phyloP scores from a whole-genome alignment of 805 yeast species.

The Saturnispora quitensis region DNA sequence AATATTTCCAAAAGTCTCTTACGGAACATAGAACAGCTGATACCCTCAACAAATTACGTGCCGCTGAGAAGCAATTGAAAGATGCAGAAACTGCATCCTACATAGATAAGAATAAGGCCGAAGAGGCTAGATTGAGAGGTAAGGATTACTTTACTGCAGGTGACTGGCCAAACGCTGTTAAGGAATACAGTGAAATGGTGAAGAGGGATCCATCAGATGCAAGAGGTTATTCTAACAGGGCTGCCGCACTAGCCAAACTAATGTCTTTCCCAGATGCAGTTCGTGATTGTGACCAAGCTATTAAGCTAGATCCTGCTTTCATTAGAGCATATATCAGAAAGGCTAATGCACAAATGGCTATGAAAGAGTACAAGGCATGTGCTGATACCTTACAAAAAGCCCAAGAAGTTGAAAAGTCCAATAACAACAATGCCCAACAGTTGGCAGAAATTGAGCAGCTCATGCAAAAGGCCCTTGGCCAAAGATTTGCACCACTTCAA shows the following conservation, averaged over 20 bases:
- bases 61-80: constrained; percentile 80
- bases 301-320: constrained; percentile 78
- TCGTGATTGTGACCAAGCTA: constrained; percentile 84
- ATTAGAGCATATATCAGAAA: constrained; percentile 94
- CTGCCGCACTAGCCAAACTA: constrained; percentile 90
- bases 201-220: constrained; percentile 97
- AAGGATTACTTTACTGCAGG: constrained; percentile 80
- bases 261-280: constrained; percentile 97
- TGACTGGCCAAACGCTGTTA: constrained; percentile 95
- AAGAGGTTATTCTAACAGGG: constrained; percentile 95
- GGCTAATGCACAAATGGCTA: constrained; percentile 87
- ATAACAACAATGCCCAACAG: constrained; percentile 41
- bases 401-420: constrained; percentile 60
- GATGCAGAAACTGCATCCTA: constrained; percentile 67
- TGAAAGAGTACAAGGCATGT: constrained; percentile 76
- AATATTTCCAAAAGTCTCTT: constrained; percentile 76
- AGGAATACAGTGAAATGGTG: constrained; percentile 90
- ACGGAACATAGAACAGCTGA: constrained; percentile 98
- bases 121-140: constrained; percentile 89
- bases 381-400: constrained; percentile 76
- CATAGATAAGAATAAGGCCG: constrained; percentile 86
- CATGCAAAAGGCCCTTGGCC: constrained; percentile 63
- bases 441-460: constrained; percentile 75
- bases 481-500: constrained; percentile 72
- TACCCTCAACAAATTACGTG: constrained; percentile 75